Evolutionary conservation across 2,329 filamentous ascomycete genomes (phyloP), one percentile per base, ranked within the genome.

Genomic region (Ophiocordyceps australis): DNA sequence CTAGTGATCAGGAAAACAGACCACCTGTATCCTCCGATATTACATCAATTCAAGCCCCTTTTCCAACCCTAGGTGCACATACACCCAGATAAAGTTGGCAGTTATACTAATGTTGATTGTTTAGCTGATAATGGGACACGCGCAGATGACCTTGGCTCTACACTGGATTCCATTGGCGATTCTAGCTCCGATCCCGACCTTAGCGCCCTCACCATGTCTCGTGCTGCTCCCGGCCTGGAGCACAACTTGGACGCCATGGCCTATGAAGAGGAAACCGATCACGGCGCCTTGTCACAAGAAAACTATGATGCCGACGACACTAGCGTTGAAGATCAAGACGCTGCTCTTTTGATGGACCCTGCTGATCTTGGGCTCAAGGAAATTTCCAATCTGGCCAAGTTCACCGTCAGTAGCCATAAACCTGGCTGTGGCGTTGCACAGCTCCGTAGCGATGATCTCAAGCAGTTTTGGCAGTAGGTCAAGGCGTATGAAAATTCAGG

Each of bases 381-480:
- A 45, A 86, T 89, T 44, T 81, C 76, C 38, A 83, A 82, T 33
- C 62, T 89, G 13, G 80, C 78, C 17, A 77, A 74, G 35, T 86
- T 82, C 59, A 85, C 77, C 9, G 79, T 86, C 37, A 81, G 74
- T 45, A 80, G 71, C 41, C 73, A 73, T 41, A 89, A 89, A 50
- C 78, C 77, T 1, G 79, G 79, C 20, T 82, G 76, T 37, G 77
- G 77, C 3, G 73, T 86, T 10, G 70, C 74, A 15, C 77, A 81
- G 41, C 65, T 89, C 13, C 68, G 79, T 17, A 72, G 68, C 33
- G 76, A 83, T 11, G 75, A 80, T 31, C 65, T 77, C 7, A 62
- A 64, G 31, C 62, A 71, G 26, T 89, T 76, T 50, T 89, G 80
- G 80, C 80, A 89, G 72, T 75, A 52, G 38, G 68, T n/a, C n/a